Evolutionary conservation across 2,329 filamentous ascomycete species (phyloP), one percentile per base, ranked within the genome.

Genomic region (Penicillium sp.): DNA sequence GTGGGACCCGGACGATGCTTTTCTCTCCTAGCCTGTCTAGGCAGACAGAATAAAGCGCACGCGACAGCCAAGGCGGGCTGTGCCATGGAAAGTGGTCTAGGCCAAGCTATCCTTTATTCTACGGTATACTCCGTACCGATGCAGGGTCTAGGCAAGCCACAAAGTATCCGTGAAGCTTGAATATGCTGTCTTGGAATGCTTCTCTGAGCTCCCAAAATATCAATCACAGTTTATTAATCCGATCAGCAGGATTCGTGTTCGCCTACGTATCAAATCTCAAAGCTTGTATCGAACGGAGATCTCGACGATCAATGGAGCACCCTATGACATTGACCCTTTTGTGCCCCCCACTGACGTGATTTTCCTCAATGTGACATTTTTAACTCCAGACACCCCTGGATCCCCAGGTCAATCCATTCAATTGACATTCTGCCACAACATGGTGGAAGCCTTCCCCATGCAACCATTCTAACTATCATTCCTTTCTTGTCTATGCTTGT

Each of bases 281-380:
- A 19, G 7, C 35, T 39, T n/a, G 31, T 33, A 49, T 35, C 29
- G 35, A 49, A 49, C n/a, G 47, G 33, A 47, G 19, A 42, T 26
- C 47, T 22, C n/a, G 48, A 24, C 33, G 48, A 50, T 50, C 48
- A 42, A 27, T 49, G 35, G 48, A 50, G 3, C 39, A 21, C 21
- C 22, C 37, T 35, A n/a, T 50, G 16, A 29, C 8, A 29, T 46
- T 46, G 44, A 10, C 4, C 26, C 44, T 22, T 26, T 43, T 31
- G 33, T 44, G n/a, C 29, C 37, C 49, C 39, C 49, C 49, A 52
- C 49, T 52, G 49, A 44, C 49, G 49, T 52, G 49, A 45, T 45
- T 52, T 33, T 22, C 10, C 31, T 37, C 9, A 13, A 19, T 27
- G 45, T 19, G 47, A 21, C 47, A 35, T 49, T 33, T 19, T 22